Conservation (phyloP, 2,329 filamentous ascomycete genomes). For the Taxawa tesnikishii region DNA sequence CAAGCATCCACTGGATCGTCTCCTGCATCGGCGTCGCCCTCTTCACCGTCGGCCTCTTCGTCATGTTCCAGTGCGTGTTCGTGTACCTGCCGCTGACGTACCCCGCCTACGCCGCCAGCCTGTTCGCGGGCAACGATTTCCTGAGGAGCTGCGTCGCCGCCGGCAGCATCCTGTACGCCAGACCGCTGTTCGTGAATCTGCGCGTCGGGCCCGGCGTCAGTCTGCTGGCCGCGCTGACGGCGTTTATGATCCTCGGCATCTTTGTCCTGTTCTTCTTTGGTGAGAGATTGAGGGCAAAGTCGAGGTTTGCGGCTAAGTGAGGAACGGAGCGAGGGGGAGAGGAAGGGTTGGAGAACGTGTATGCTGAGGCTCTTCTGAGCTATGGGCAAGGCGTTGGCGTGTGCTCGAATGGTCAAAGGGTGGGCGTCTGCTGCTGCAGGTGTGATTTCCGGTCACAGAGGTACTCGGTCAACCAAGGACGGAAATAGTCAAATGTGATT, state of each 20-base stretch:
- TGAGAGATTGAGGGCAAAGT: constrained; percentile 31
- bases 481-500: too few relatives aligned
- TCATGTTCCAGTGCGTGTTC: constrained; percentile 29
- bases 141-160: constrained; percentile 45
- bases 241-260: constrained; percentile 25
- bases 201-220: constrained; percentile 46
- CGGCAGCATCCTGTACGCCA: constrained; percentile 46
- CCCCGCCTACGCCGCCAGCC: constrained; percentile 36
- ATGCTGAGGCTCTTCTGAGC: too few relatives aligned
- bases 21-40: constrained; percentile 28
- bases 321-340: constrained; percentile 9
- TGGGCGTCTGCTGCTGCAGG: too few relatives aligned
- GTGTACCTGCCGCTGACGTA: constrained; percentile 26
- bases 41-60: constrained; percentile 23
- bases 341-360: not conserved
- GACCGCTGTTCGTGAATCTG: constrained; percentile 46
- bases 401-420: too few relatives aligned
- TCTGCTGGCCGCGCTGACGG: constrained; percentile 37
- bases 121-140: constrained; percentile 51
- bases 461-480: too few relatives aligned
- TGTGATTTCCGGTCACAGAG: too few relatives aligned
- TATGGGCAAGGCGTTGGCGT: too few relatives aligned
- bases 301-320: constrained; percentile 13
- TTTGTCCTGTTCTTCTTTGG: constrained; percentile 48
- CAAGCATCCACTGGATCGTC: constrained; percentile 25